Conservation (phyloP, 1,284 basidiomycete species). For the Meripilus lineatus region DNA sequence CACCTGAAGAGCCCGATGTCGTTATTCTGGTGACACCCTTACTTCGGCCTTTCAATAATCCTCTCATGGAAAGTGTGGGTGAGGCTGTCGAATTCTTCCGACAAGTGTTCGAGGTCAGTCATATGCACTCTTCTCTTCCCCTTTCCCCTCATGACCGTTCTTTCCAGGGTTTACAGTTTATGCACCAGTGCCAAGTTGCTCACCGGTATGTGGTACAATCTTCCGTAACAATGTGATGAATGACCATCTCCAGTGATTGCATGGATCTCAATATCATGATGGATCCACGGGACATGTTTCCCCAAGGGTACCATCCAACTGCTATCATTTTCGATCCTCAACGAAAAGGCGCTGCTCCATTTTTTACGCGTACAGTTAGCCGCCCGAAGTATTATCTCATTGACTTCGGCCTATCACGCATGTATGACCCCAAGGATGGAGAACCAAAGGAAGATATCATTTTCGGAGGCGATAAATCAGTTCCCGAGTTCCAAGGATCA, state of each 20-base stretch:
- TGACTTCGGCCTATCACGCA: constrained; percentile 29
- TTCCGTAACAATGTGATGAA: no score
- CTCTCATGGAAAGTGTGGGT: constrained; percentile 4
- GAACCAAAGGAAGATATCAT: constrained; percentile 11
- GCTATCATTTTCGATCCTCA: no score
- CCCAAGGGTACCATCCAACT: constrained; percentile 27
- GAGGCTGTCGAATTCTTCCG: no score
- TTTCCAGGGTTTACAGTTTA: no score
- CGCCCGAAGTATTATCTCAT: constrained; percentile 27
- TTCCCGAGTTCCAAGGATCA: constrained; percentile 13
- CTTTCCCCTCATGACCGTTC: constrained; percentile 33
- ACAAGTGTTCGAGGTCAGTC: no score
- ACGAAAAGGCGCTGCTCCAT: no score
- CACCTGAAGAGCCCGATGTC: constrained; percentile 8
- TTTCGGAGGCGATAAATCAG: constrained; percentile 4
- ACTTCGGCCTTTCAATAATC: constrained; percentile 16
- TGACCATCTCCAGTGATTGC: constrained; percentile 28
- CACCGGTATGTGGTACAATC: neutral
- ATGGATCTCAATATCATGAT: constrained; percentile 31
- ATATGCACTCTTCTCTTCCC: constrained; percentile 26
- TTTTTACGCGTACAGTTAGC: constrained; percentile 20
- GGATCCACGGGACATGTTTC: constrained; percentile 25
- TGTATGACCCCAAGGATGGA: constrained; percentile 9
- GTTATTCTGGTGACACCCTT: constrained; percentile 21
- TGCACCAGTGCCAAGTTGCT: constrained; percentile 27